Evolutionary conservation across 2,329 filamentous ascomycete species (phyloP).

Genomic region (Grosmannia huntii): DNA sequence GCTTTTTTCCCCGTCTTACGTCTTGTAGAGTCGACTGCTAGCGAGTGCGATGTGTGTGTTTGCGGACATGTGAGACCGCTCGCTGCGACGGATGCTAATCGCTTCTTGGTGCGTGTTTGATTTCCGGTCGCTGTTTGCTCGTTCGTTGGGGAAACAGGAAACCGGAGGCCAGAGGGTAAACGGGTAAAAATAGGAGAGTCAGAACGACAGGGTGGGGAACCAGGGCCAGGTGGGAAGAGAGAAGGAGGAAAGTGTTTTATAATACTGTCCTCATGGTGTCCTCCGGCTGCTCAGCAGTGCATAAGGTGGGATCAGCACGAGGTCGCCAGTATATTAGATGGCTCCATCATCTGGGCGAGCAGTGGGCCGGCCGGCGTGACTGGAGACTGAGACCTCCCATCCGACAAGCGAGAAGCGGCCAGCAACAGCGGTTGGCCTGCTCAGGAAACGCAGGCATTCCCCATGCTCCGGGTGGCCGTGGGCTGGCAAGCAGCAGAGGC

Average conservation of each 20-base stretch:
- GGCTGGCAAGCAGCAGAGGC: not conserved
- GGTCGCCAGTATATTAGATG: conserved; percentile 9
- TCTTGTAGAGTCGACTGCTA: not conserved
- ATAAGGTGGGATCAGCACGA: conserved; percentile 10
- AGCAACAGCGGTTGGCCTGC: not conserved
- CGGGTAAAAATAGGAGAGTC: not conserved
- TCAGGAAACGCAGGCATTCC: not conserved
- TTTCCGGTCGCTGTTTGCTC: not conserved
- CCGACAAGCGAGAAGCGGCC: not conserved
- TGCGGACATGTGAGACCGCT: not conserved
- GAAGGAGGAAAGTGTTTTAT: conserved; percentile 1
- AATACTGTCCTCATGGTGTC: not conserved
- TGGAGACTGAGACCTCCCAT: not conserved
- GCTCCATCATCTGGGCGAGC: conserved; percentile 6
- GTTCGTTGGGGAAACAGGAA: not conserved
- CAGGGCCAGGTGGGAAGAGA: not conserved
- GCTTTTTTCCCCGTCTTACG: not conserved
- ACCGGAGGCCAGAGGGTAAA: not conserved
- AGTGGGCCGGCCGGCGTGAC: conserved; percentile 1
- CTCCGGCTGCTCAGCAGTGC: conserved; percentile 1
- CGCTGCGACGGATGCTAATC: not conserved
- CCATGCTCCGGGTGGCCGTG: not conserved
- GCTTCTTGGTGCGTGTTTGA: not conserved
- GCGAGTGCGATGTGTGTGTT: not conserved
- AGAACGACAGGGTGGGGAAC: not conserved